Evolutionary conservation across 2,329 filamentous ascomycete genomes (phyloP), one percentile per base, ranked within the genome.

Genomic region (Xylaria sp.): DNA sequence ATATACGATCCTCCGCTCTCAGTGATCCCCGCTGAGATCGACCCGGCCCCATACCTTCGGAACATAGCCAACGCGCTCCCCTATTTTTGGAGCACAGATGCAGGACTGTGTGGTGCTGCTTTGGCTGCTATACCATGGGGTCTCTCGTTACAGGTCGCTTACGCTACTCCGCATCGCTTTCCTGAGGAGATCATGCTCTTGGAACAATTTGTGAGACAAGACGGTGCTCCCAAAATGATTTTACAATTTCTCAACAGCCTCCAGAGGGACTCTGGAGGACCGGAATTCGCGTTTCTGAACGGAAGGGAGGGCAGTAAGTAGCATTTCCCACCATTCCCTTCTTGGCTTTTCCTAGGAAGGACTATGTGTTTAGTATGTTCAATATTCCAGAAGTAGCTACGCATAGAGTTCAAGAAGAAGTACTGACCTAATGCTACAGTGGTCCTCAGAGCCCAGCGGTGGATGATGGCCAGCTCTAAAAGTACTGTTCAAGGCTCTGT

Each of bases 71-170:
- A 62, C 6, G 69, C 70, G 12, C 65, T 74, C 18, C 72, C 70
- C 1, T 74, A 71, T 52, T 73, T 74, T 51, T 73, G 68, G 70
- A 55, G 37, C 18, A 52, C 67, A 3, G 48, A 34, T 13, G 69
- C 65, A 15, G 70, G 72, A 44, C 15, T 69, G 37, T 59, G 66
- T n/a, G 66, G 64, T n/a, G 56, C 70, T 7, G 52, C 59, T 23
- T 12, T 73, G 39, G 72, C 70, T 4, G 57, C 71, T 28, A 55
- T 65, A 13, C 60, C 66, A 1, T 64, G 66, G 55, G 72, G 69
- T 20, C 8, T 72, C 2, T 68, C 62, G 32, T 57, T 72, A 28
- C 64, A 73, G 9, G 6, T 68, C 12, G 18, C 54, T 15, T 68
- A 64, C 41, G 61, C 61, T n/a, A 46, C 56, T 8, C 58, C 63